Evolutionary conservation across 352 stramenopile species (phyloP).

Genomic region (Phytopythium mirpurense): DNA sequence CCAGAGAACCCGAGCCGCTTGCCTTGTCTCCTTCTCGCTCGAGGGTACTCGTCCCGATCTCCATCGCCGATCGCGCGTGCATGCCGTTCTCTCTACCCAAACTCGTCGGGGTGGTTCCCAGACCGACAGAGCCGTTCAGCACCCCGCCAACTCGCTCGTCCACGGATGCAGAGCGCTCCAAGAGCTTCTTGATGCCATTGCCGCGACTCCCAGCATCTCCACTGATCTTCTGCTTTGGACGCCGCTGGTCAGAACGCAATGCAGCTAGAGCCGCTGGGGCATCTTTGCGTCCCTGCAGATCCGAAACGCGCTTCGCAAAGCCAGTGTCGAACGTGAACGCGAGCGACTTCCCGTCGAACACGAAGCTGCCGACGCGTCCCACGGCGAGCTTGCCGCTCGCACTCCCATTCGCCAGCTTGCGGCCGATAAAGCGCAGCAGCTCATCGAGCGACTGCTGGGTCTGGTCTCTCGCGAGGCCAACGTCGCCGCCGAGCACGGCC

Average conservation of each 20-base stretch:
- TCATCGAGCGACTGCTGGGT: slow-evolving; percentile 36
- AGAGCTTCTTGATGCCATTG: not conserved
- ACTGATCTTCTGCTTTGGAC: not conserved
- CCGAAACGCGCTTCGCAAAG: slow-evolving; percentile 15
- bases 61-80: not conserved
- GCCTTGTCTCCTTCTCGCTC: not conserved
- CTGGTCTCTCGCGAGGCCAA: slow-evolving; percentile 37
- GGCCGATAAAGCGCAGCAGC: slow-evolving; percentile 32
- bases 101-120: not conserved
- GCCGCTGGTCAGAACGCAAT: not conserved
- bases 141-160: slow-evolving; percentile 7
- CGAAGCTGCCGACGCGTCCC: slow-evolving; percentile 28
- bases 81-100: not conserved
- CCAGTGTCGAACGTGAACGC: slow-evolving; percentile 38
- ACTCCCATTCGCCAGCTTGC: slow-evolving; percentile 23
- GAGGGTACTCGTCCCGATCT: not conserved
- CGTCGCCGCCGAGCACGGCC: slow-evolving; percentile 33
- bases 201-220: not conserved
- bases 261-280: not conserved
- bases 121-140: not conserved
- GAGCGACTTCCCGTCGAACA: slow-evolving; percentile 36
- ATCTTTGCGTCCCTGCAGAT: not conserved
- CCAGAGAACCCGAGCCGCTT: not conserved
- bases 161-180: slow-evolving; percentile 17
- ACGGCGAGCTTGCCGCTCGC: slow-evolving; percentile 23